A percentile compares a stretch with the other conserved stretches of the same genome.
phyloP scores from a whole-genome alignment of 2,329 filamentous ascomycete genomes.

The Aureobasidium leucospermi region DNA sequence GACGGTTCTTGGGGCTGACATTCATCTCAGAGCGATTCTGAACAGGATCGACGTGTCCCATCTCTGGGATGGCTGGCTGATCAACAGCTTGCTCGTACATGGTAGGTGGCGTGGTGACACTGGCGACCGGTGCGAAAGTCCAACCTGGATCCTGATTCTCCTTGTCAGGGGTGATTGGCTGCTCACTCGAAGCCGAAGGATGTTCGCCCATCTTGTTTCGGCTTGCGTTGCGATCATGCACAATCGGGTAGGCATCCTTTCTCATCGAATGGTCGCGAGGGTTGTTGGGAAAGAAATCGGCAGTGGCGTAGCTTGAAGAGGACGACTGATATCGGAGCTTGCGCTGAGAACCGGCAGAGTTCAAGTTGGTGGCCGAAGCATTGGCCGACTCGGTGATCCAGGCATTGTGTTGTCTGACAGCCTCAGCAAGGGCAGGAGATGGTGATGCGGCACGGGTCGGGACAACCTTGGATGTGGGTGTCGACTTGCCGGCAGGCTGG shows the following conservation, averaged over 20 bases:
- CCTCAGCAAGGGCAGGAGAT: conserved; percentile 13
- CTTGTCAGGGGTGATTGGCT: conserved; percentile 18
- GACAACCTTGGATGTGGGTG: conserved; percentile 6
- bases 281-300: conserved; percentile 33
- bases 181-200: background rate
- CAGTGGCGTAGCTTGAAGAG: conserved; percentile 30
- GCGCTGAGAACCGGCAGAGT: conserved; percentile 10
- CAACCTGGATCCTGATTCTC: conserved; percentile 19
- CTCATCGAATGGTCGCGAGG: conserved; percentile 30
- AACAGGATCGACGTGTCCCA: conserved; percentile 5
- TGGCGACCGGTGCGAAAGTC: conserved; percentile 17
- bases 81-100: background rate
- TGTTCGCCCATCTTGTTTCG: conserved; percentile 1
- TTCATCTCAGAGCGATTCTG: conserved; percentile 14
- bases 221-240: background rate
- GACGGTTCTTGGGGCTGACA: conserved; percentile 15
- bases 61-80: background rate
- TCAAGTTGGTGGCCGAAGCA: background rate
- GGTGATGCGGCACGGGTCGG: background rate
- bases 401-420: conserved; percentile 14
- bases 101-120: background rate
- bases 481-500: conserved; percentile 23
- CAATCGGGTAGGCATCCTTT: conserved; percentile 23
- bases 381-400: conserved; percentile 11
- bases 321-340: conserved; percentile 22